phyloP scores from a whole-genome alignment of 176 grass and related monocot species.

The Saccharum spontaneum region DNA sequence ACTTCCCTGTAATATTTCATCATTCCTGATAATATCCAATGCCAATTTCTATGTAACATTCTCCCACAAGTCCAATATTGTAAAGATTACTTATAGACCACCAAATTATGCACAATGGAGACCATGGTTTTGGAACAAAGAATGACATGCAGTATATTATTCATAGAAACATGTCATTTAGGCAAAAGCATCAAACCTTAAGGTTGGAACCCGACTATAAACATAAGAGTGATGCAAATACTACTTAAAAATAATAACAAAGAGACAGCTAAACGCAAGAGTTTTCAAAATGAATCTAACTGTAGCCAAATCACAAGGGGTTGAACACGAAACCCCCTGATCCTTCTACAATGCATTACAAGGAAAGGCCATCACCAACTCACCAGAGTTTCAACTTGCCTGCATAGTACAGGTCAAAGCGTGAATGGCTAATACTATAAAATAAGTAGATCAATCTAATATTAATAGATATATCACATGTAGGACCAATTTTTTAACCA shows the following conservation, averaged over 20 bases:
- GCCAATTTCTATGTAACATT: background rate
- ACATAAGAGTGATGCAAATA: background rate
- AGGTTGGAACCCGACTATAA: constrained; percentile 5
- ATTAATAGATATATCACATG: background rate
- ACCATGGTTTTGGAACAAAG: constrained; percentile 10
- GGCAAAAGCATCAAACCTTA: background rate
- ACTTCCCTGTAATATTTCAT: background rate
- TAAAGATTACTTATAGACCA: background rate
- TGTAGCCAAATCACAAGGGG: background rate
- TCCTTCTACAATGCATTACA: background rate
- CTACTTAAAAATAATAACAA: background rate
- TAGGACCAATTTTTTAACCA: background rate
- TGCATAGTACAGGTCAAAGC: background rate
- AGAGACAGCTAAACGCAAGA: background rate
- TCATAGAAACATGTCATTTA: constrained; percentile 31
- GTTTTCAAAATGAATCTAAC: background rate
- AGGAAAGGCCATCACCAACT: background rate
- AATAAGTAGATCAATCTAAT: background rate
- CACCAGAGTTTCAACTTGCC: background rate
- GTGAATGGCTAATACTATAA: background rate
- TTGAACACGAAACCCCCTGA: background rate
- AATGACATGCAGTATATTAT: constrained; percentile 32
- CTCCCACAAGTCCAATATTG: background rate
- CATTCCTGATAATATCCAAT: background rate
- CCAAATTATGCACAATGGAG: background rate